phyloP scores from a whole-genome alignment of 495 filamentous ascomycete genomes.

The Penicillium paxilli region DNA sequence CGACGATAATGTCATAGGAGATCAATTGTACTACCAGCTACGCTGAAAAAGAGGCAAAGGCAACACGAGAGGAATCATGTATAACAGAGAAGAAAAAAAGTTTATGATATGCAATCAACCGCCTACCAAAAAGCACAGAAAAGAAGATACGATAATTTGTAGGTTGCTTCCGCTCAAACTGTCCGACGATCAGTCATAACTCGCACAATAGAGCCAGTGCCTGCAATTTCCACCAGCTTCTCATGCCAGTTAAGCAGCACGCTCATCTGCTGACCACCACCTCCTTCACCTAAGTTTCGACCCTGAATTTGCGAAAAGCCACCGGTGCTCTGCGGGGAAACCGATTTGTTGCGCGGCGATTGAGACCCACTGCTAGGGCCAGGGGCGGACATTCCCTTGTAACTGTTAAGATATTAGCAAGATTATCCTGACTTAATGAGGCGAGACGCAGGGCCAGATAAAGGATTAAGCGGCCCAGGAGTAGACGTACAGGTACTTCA shows the following conservation, averaged over 20 bases:
- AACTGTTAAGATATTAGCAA: slow-evolving; percentile 44
- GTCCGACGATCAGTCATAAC: slow-evolving; percentile 91
- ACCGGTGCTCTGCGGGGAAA: slow-evolving; percentile 77
- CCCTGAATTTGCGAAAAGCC: slow-evolving; percentile 80
- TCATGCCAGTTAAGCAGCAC: slow-evolving; percentile 94
- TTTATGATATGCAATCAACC: slow-evolving; percentile 28
- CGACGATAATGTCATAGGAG: slow-evolving; percentile 27
- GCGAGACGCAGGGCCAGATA: background rate
- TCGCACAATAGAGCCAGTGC: slow-evolving; percentile 81
- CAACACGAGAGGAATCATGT: slow-evolving; percentile 18
- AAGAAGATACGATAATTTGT: slow-evolving; percentile 13
- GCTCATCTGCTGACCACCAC: slow-evolving; percentile 85
- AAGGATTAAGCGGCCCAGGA: background rate
- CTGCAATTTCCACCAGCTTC: slow-evolving; percentile 88
- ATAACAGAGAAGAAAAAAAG: slow-evolving; percentile 10
- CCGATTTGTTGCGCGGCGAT: slow-evolving; percentile 43
- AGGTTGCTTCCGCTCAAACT: slow-evolving; percentile 53
- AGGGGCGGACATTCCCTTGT: slow-evolving; percentile 77
- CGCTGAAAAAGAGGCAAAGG: slow-evolving; percentile 26
- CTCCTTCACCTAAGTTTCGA: slow-evolving; percentile 68
- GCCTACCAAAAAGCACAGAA: slow-evolving; percentile 24
- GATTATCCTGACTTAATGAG: background rate
- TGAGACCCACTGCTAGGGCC: slow-evolving; percentile 33
- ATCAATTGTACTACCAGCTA: slow-evolving; percentile 34
- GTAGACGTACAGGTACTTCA: slow-evolving; percentile 51